Percentiles rank a stretch among this genome's conserved stretches.
Conservation (phyloP, 169 alveolate genomes). For the Theileria parva region DNA sequence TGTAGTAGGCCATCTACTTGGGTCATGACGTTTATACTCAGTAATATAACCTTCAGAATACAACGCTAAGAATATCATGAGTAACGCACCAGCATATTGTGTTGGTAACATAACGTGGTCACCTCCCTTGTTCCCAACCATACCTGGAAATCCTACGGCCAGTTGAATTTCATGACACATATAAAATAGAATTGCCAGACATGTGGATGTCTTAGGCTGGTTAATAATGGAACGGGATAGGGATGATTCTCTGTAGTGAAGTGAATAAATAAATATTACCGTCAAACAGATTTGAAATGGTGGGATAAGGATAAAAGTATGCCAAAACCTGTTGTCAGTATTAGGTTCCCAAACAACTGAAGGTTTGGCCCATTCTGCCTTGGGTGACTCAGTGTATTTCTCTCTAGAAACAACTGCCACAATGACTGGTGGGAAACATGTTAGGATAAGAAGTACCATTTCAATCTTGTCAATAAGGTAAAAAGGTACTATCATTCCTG, state of each 20-base stretch:
- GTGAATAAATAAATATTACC: too few species aligned
- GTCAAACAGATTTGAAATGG: background rate
- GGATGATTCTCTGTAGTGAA: too few species aligned
- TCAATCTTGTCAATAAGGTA: conserved; percentile 2
- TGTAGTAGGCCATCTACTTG: background rate
- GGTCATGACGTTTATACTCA: background rate
- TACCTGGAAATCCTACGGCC: background rate
- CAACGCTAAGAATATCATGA: background rate
- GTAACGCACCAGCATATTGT: background rate
- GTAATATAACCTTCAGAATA: background rate
- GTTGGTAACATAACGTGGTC: background rate
- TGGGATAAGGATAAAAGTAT: background rate
- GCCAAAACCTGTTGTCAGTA: conserved; percentile 16
- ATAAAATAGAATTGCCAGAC: too few species aligned
- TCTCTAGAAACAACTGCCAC: background rate
- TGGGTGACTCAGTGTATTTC: too few species aligned
- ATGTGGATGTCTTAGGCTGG: too few species aligned
- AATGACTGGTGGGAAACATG: conserved; percentile 22
- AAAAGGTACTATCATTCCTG: background rate
- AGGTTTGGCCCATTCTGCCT: too few species aligned
- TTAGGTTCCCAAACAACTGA: conserved; percentile 1
- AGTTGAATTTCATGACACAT: background rate
- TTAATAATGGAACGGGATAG: too few species aligned
- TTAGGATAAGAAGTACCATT: background rate
- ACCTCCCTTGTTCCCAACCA: background rate